Conservation (phyloP, 75 land plant genomes). For the Gnetum montanum region DNA sequence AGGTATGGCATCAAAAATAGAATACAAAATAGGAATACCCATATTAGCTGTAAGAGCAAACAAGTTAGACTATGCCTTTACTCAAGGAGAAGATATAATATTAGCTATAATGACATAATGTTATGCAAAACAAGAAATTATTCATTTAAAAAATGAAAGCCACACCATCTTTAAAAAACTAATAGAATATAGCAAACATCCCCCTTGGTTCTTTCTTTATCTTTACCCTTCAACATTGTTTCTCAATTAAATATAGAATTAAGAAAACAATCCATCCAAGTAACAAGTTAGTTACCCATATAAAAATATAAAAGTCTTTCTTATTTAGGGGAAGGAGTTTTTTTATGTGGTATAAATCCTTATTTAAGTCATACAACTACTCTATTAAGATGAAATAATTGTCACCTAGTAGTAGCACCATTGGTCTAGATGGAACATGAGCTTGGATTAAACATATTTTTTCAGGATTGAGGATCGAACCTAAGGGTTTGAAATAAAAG, state of each 20-base stretch:
- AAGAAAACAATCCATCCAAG: slow-evolving; percentile 1
- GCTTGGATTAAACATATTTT: neutral
- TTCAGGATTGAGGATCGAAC: slow-evolving; percentile 8
- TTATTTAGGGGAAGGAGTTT: slow-evolving; percentile 4
- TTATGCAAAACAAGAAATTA: neutral
- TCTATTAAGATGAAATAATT: slow-evolving; percentile 3
- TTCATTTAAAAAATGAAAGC: neutral
- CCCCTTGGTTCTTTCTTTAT: slow-evolving; percentile 2
- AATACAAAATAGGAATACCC: neutral
- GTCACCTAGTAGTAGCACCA: slow-evolving; percentile 4
- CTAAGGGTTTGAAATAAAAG: neutral
- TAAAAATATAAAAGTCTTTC: slow-evolving; percentile 6
- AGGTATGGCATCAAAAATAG: neutral
- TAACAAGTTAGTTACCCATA: neutral
- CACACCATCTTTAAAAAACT: neutral
- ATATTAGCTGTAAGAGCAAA: neutral
- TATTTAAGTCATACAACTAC: slow-evolving; percentile 4
- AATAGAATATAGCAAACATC: neutral
- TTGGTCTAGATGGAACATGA: neutral
- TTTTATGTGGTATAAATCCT: slow-evolving; percentile 1
- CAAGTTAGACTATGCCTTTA: neutral
- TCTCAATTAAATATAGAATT: slow-evolving; percentile 7
- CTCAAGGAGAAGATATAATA: neutral
- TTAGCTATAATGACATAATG: neutral
- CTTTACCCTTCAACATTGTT: slow-evolving; percentile 4